Evolutionary conservation across 2,329 filamentous ascomycete species (phyloP).

Genomic region (Aspergillus fumigatus): DNA sequence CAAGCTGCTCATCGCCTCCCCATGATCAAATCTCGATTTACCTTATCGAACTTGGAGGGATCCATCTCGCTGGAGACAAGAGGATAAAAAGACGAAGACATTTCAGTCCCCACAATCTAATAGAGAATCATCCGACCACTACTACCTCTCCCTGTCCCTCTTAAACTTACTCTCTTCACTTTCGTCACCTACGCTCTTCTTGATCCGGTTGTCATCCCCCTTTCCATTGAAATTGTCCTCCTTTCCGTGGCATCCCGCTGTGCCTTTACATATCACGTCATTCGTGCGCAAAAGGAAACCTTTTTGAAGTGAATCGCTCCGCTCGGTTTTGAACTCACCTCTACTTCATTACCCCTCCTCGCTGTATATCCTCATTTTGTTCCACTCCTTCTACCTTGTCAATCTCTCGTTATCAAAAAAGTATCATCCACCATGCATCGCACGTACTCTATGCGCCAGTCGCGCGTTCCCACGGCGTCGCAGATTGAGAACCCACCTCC

Average conservation of each 20-base stretch:
- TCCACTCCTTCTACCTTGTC: not conserved
- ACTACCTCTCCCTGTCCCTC: not conserved
- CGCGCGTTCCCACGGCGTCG: constrained; percentile 90
- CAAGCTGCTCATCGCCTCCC: not conserved
- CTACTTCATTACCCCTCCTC: not conserved
- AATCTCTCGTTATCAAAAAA: not conserved
- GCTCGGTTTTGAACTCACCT: constrained; percentile 7
- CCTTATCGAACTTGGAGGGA: not conserved
- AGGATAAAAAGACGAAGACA: not conserved
- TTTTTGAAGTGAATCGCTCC: not conserved
- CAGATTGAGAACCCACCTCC: constrained; percentile 89
- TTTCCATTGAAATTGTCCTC: constrained; percentile 1
- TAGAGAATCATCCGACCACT: not conserved
- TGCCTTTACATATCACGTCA: constrained; percentile 25
- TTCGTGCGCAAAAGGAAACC: constrained; percentile 26
- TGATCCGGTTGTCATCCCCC: constrained; percentile 17
- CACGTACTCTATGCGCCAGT: constrained; percentile 98
- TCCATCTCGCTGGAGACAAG: not conserved
- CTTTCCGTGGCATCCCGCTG: constrained; percentile 27
- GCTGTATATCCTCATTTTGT: constrained; percentile 3
- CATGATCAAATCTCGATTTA: not conserved
- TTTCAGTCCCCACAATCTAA: not conserved
- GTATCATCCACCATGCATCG: constrained; percentile 69
- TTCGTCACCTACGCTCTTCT: constrained; percentile 6
- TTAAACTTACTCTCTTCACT: not conserved